phyloP scores from a whole-genome alignment of 257 asterid species.

The Pogostemon cablin region DNA sequence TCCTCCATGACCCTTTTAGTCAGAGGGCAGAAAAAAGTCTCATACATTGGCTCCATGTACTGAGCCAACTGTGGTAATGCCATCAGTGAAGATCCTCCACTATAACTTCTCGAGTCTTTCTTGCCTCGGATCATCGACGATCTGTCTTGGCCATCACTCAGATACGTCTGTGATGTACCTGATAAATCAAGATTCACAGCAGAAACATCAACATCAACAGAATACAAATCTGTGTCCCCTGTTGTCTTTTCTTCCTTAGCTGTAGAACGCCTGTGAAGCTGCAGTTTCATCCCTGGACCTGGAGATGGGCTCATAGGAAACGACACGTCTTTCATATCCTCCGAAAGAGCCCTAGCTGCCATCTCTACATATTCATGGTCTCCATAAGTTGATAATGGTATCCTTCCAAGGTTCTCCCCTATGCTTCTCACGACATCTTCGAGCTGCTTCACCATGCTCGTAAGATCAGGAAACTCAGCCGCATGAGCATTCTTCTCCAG shows the following conservation, averaged over 20 bases:
- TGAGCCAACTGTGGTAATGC: conserved; percentile 53
- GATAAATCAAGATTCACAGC: conserved; percentile 38
- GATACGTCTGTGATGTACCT: conserved; percentile 35
- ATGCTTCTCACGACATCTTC: conserved; percentile 50
- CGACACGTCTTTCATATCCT: conserved; percentile 58
- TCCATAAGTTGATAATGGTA: conserved; percentile 48
- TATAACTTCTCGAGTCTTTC: conserved; percentile 25
- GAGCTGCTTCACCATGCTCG: conserved; percentile 46
- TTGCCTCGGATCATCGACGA: conserved; percentile 25
- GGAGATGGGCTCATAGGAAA: conserved; percentile 32
- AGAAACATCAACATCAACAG: conserved; percentile 51
- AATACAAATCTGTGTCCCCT: conserved; percentile 65
- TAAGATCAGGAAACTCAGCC: conserved; percentile 36
- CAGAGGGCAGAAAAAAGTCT: conserved; percentile 72
- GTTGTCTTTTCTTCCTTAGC: conserved; percentile 30
- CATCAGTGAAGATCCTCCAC: conserved; percentile 42
- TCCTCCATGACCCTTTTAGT: conserved; percentile 74
- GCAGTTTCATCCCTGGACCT: conserved; percentile 30
- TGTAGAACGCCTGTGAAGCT: conserved; percentile 17
- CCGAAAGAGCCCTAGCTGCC: conserved; percentile 61
- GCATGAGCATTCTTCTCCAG: conserved; percentile 36
- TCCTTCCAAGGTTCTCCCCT: conserved; percentile 57
- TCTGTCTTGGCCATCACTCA: conserved; percentile 38
- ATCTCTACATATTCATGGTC: conserved; percentile 48
- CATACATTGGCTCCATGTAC: conserved; percentile 73